Conservation (phyloP, 305 asterid species). For the Ajuga reptans region DNA sequence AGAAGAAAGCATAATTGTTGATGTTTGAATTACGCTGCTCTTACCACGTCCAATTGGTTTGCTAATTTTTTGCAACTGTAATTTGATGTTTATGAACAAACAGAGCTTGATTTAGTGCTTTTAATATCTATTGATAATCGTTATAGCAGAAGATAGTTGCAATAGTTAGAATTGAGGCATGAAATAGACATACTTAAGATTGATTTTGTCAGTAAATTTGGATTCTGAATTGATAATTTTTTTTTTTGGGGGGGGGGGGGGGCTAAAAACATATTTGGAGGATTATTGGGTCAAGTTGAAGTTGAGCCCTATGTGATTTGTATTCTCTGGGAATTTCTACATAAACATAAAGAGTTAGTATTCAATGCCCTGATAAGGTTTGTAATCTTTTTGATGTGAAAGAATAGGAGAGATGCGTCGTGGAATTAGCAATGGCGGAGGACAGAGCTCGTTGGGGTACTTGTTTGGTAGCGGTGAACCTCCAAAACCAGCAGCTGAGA, state of each 20-base stretch:
- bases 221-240: background rate
- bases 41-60: conserved; percentile 17
- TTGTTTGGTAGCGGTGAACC: conserved; percentile 57
- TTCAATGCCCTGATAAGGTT: background rate
- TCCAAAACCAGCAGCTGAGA: conserved; percentile 39
- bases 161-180: background rate
- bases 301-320: background rate
- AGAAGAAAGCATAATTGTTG: background rate
- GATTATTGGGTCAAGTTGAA: background rate
- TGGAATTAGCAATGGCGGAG: conserved; percentile 70
- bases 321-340: background rate
- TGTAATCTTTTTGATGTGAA: background rate
- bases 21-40: conserved; percentile 9
- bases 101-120: conserved; percentile 1
- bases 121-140: background rate
- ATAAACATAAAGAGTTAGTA: background rate
- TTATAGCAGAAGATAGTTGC: background rate
- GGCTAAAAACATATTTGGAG: background rate
- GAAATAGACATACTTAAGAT: background rate
- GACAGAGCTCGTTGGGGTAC: conserved; percentile 65
- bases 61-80: background rate
- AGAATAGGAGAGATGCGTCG: conserved; percentile 43
- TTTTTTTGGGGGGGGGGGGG: background rate
- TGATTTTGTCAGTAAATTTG: conserved; percentile 1
- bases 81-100: background rate